Conservation (phyloP, 1,284 basidiomycete species). For the Athelia psychrophila region DNA sequence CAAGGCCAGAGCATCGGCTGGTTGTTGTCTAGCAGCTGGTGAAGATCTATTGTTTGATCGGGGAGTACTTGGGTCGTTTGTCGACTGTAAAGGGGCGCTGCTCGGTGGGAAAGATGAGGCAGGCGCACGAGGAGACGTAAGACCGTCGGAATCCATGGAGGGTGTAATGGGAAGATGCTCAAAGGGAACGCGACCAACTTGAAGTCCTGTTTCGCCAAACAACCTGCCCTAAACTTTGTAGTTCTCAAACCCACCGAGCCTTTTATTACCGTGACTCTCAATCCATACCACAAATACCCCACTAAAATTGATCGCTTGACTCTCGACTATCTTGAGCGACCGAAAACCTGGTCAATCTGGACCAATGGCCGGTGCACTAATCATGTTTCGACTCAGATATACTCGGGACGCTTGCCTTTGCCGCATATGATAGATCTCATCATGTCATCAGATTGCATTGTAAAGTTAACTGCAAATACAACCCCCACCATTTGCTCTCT, state of each 20-base stretch:
- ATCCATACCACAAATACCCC: no score
- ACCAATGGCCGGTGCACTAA: no score
- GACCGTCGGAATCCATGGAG: conserved; percentile 38
- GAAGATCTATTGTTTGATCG: conserved; percentile 39
- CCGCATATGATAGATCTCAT: no score
- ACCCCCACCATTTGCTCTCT: no score
- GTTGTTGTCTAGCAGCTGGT: conserved; percentile 39
- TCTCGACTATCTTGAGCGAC: no score
- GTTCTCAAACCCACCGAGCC: background rate
- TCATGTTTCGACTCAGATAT: no score
- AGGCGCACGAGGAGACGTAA: conserved; percentile 39
- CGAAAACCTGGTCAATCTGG: no score
- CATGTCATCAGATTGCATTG: no score
- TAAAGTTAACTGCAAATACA: no score
- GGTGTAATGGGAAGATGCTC: background rate
- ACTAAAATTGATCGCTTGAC: no score
- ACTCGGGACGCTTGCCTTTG: no score
- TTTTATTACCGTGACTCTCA: background rate
- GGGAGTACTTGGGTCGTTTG: conserved; percentile 13
- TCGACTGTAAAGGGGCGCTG: conserved; percentile 49
- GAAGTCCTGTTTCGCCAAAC: background rate
- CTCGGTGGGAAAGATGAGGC: conserved; percentile 62
- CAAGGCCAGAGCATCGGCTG: conserved; percentile 60
- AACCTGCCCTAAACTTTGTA: conserved; percentile 2
- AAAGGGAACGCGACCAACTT: background rate